Evolutionary conservation across 2,329 filamentous ascomycete species (phyloP), one percentile per base, ranked within the genome.

Genomic region (Monilinia aucupariae): DNA sequence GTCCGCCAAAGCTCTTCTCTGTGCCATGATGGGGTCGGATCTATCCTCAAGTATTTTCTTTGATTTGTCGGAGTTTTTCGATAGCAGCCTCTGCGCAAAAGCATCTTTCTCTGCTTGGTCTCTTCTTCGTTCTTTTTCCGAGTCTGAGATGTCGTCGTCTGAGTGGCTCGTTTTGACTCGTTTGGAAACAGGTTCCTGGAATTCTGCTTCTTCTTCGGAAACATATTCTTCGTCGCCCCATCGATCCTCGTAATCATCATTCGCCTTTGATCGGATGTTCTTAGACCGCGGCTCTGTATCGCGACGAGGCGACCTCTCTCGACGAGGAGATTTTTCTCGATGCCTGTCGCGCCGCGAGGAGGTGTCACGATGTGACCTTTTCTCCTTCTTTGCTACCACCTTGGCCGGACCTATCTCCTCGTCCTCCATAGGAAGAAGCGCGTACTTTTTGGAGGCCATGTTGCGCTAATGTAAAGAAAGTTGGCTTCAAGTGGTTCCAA

Each of bases 51-150:
- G 81, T 10, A 86, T 76, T 69, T 89, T 90, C 74, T 89, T 92
- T 0, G 87, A 86, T 55, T 83, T 85, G 22, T 83, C 82, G 25
- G 85, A 82, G 70, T 94, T 89, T 72, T 89, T 90, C 51, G 85
- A 85, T 53, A 84, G 86, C 61, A 96, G 74, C 17, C 91, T 81
- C 69, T 87, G 87, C n/a, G 90, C 85, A 68, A 96, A 92, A 22
- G 89, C 90, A 65, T 92, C 88, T 48, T 89, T 82, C 73, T 96
- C 91, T 66, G 84, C 84, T 25, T 87, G 81, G 73, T 96, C 91
- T 64, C 82, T 82, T 69, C 85, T 77, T 52, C 85, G 79, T 48
- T 83, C 83, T 43, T 79, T 75, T 68, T 89, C 85, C 20, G 83
- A 82, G 17, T 89, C 85, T 25, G 87, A 86, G 27, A 87, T 72